These are phyloP conservation scores for Alternaria metachromatica DNA, from an alignment of 2,329 filamentous ascomycete species.

Conservation along the genomic window DNA sequence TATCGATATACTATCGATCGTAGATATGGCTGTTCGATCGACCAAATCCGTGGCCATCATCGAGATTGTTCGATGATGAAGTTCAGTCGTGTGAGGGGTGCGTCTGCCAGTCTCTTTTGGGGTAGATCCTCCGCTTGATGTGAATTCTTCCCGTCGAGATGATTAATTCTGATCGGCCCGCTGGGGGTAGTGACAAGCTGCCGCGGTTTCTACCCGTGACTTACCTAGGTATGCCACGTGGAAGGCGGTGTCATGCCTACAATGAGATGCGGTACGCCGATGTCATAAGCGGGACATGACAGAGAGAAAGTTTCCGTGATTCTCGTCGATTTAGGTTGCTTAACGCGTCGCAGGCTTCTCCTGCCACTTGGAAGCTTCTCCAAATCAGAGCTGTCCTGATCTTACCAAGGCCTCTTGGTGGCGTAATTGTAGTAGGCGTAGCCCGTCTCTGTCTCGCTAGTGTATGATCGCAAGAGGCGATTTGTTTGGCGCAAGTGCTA, in stretches of 20 bases:
- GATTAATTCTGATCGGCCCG: neutral
- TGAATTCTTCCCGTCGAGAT: neutral
- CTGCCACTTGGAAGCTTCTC: neutral
- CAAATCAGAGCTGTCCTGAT: neutral
- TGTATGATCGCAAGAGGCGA: no score
- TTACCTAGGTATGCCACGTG: constrained; percentile 46
- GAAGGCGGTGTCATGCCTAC: constrained; percentile 17
- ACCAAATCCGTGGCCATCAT: rapidly evolving
- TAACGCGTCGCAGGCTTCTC: neutral
- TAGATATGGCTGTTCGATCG: neutral
- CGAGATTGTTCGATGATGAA: neutral
- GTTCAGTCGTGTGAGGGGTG: neutral
- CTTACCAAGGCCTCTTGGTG: neutral
- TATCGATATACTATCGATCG: neutral
- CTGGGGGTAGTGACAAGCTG: constrained; percentile 13
- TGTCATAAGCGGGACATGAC: constrained; percentile 18
- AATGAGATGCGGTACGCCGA: constrained; percentile 21
- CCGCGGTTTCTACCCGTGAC: constrained; percentile 30
- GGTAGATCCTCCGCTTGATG: neutral
- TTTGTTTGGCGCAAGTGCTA: neutral
- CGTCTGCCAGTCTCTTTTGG: no score
- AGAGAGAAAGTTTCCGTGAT: constrained; percentile 12
- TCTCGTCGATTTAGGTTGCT: neutral
- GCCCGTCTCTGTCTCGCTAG: neutral
- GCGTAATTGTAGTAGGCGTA: neutral